Evolutionary conservation across 176 grass and related monocot species (phyloP).

Genomic region (Luzula sylvatica): DNA sequence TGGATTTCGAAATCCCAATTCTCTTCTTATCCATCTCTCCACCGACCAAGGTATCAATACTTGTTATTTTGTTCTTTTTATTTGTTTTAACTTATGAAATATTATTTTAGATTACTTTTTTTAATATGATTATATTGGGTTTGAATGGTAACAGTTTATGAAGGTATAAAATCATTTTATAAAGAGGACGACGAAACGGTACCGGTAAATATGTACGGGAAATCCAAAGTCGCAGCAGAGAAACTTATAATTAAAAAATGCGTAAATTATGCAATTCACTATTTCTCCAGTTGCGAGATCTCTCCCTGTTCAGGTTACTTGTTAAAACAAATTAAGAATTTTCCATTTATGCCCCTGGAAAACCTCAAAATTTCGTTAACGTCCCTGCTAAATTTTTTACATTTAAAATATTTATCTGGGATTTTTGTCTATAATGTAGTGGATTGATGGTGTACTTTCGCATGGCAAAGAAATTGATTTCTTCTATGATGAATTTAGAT

Average conservation of each 20-base stretch:
- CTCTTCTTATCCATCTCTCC: slow-evolving; percentile 81
- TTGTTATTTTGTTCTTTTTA: not conserved
- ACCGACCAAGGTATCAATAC: slow-evolving; percentile 66
- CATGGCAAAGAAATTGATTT: slow-evolving; percentile 73
- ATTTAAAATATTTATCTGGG: not conserved
- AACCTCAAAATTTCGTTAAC: not conserved
- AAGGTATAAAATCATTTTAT: slow-evolving; percentile 81
- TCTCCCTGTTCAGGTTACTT: slow-evolving; percentile 70
- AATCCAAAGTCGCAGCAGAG: slow-evolving; percentile 81
- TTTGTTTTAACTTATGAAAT: not conserved
- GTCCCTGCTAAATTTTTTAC: not conserved
- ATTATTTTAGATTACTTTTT: not conserved
- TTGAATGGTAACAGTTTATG: slow-evolving; percentile 60
- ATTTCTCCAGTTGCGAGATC: slow-evolving; percentile 81
- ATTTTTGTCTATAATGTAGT: slow-evolving; percentile 45
- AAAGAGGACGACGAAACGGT: slow-evolving; percentile 61
- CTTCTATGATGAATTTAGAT: slow-evolving; percentile 69
- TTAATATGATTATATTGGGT: slow-evolving; percentile 1
- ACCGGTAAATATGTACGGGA: slow-evolving; percentile 89
- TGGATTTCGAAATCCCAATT: slow-evolving; percentile 25
- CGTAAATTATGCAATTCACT: slow-evolving; percentile 69
- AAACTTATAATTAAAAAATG: slow-evolving; percentile 50
- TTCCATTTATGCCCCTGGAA: not conserved
- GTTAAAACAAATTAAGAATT: not conserved
- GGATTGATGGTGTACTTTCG: slow-evolving; percentile 82